Conservation (phyloP, 2,329 filamentous ascomycete species). For the Geosmithia putterillii region DNA sequence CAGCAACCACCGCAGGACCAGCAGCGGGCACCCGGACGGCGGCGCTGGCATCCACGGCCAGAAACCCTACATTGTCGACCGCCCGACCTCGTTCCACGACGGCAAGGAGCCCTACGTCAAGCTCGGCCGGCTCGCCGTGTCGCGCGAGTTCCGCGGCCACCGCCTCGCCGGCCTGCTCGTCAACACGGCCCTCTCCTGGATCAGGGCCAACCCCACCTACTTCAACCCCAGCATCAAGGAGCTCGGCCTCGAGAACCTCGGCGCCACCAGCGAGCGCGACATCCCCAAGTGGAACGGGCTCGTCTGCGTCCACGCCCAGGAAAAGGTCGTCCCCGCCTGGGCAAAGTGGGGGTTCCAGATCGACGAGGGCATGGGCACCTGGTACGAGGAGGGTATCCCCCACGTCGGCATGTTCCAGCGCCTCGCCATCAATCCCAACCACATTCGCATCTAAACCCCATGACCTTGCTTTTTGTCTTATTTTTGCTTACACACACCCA, state of each 20-base stretch:
- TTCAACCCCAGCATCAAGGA: conserved; percentile 38
- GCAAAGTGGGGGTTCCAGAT: conserved; percentile 57
- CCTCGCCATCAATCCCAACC: conserved; percentile 20
- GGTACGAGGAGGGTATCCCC: conserved; percentile 74
- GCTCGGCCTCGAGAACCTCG: conserved; percentile 29
- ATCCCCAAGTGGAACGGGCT: conserved; percentile 61
- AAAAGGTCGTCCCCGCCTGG: conserved; percentile 53
- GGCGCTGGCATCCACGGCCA: neutral
- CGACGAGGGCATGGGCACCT: conserved; percentile 62
- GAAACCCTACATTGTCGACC: conserved; percentile 20
- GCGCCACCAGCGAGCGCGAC: conserved; percentile 21
- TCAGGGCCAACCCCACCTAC: conserved; percentile 43
- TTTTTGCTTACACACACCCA: neutral
- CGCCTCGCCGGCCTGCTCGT: conserved; percentile 56
- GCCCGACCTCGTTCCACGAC: conserved; percentile 40
- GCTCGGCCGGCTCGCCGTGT: conserved; percentile 64
- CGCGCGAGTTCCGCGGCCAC: conserved; percentile 50
- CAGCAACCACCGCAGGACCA: neutral
- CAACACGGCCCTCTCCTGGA: conserved; percentile 55
- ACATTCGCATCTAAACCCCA: conserved; percentile 11
- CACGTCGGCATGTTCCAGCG: conserved; percentile 73
- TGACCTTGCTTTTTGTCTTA: neutral
- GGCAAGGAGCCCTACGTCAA: conserved; percentile 68
- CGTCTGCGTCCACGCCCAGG: conserved; percentile 70
- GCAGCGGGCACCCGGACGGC: too few relatives aligned